A percentile compares a stretch with the other conserved stretches of the same genome.
phyloP scores from a whole-genome alignment of 2,329 filamentous ascomycete species.

The Fusarium decemcellulare region DNA sequence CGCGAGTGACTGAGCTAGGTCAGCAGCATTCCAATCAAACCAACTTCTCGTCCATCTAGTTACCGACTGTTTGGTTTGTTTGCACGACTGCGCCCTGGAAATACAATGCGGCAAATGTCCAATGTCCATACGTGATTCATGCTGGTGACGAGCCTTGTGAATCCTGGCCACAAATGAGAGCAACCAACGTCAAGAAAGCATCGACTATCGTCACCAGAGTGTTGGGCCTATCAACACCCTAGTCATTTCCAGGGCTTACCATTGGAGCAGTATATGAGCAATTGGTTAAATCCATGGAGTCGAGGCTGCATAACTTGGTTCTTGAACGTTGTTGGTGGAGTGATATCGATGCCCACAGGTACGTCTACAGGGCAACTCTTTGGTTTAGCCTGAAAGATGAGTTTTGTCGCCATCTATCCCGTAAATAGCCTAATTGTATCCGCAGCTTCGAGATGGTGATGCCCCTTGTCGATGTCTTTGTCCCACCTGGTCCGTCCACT shows the following conservation, averaged over 20 bases:
- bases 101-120: neutral
- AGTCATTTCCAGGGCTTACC: neutral
- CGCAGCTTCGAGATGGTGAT: neutral
- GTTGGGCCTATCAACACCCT: neutral
- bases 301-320: neutral
- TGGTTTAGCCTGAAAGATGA: neutral
- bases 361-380: neutral
- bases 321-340: slow-evolving; percentile 2
- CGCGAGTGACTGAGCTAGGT: neutral
- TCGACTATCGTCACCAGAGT: neutral
- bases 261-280: neutral
- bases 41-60: neutral
- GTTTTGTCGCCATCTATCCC: neutral
- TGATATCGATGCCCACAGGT: neutral
- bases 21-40: neutral
- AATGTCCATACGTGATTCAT: slow-evolving; percentile 18
- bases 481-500: slow-evolving; percentile 5
- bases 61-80: slow-evolving; percentile 16
- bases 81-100: slow-evolving; percentile 4
- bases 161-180: slow-evolving; percentile 1
- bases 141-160: slow-evolving; percentile 10
- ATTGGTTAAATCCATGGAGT: slow-evolving; percentile 2
- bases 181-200: neutral
- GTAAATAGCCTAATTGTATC: slow-evolving; percentile 9
- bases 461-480: slow-evolving; percentile 6